A percentile compares a stretch with the other conserved stretches of the same genome.
Evolutionary conservation across 139 green algal genomes (phyloP).

Genomic region (Trebouxia sp.): DNA sequence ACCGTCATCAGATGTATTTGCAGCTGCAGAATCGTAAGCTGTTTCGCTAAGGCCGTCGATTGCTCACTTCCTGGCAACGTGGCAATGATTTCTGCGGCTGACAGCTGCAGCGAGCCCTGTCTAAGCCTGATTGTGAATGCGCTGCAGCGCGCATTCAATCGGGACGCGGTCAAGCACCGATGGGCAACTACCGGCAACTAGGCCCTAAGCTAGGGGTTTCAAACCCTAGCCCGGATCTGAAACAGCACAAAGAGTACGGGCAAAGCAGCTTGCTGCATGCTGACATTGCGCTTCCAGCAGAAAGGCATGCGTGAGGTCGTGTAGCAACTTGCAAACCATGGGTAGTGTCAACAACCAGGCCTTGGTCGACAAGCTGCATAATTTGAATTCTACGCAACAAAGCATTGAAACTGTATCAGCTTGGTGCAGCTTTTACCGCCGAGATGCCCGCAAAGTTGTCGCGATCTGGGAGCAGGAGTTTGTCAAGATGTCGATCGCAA

Average conservation of each 20-base stretch:
- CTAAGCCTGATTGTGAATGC: too few relatives aligned
- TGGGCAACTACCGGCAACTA: not conserved
- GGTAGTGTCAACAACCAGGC: not conserved
- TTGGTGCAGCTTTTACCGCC: slow-evolving; percentile 50
- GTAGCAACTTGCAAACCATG: not conserved
- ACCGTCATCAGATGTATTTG: too few relatives aligned
- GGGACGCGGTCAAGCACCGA: too few relatives aligned
- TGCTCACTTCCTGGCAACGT: too few relatives aligned
- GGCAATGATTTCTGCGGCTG: too few relatives aligned
- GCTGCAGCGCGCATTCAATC: too few relatives aligned
- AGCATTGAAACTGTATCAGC: slow-evolving; percentile 61
- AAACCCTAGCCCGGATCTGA: not conserved
- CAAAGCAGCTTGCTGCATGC: too few relatives aligned
- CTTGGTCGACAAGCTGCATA: slow-evolving; percentile 48
- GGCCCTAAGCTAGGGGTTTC: not conserved
- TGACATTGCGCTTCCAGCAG: too few relatives aligned
- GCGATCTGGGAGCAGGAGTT: slow-evolving; percentile 52
- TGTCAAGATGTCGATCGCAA: slow-evolving; percentile 31
- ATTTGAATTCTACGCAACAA: slow-evolving; percentile 62
- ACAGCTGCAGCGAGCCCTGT: too few relatives aligned
- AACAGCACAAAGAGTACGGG: not conserved
- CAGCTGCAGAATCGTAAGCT: too few relatives aligned
- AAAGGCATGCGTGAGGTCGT: too few relatives aligned
- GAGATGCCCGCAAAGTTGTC: slow-evolving; percentile 43
- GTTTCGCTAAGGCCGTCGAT: too few relatives aligned